Evolutionary conservation across 2,329 filamentous ascomycete species (phyloP), one percentile per base, ranked within the genome.

Genomic region (Fusarium lateritium): DNA sequence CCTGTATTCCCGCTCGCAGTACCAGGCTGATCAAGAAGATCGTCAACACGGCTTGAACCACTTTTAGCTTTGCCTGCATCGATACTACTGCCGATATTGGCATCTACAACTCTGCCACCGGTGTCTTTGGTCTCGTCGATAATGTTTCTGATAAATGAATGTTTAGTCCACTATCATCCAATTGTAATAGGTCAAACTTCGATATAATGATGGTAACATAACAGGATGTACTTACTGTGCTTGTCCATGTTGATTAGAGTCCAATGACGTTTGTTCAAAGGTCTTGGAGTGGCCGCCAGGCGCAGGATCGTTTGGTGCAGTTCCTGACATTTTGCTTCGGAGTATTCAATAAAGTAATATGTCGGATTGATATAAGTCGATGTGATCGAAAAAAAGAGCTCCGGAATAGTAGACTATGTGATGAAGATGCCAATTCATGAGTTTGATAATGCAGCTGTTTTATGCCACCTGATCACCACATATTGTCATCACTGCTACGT

Each of bases 111-210:
- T 1, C 31, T 36, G 3, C 61, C 63, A 2, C 31, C 26, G 0
- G 61, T 66, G 1, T 66, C 61, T 6, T 61, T 61, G 1, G 56
- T 66, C 38, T 66, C 61, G 2, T 66, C 55, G 13, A 61, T 50
- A 1, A 66, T 55, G 22, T 66, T 65, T 9, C 55, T 66, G 6
- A 31, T 2, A 4, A 1, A 7, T 3, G 2, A 7, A n/a, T n/a
- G n/a, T n/a, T 66, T 4, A 65, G 51, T 3, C 9, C 4, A 22
- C 0, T 13, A 13, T n/a, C 5, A n/a, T 5, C 14, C 13, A n/a
- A 9, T 13, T 14, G 7, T 15, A 4, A 7, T 13, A 31, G 10
- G 10, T 31, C 28, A n/a, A n/a, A n/a, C n/a, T n/a, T n/a, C n/a
- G n/a, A n/a, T n/a, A n/a, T n/a, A n/a, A n/a, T n/a, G n/a, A n/a